A percentile compares a stretch with the other conserved stretches of the same genome.
Evolutionary conservation across 805 yeast species (phyloP).

Genomic region (Candida jianshihensis): DNA sequence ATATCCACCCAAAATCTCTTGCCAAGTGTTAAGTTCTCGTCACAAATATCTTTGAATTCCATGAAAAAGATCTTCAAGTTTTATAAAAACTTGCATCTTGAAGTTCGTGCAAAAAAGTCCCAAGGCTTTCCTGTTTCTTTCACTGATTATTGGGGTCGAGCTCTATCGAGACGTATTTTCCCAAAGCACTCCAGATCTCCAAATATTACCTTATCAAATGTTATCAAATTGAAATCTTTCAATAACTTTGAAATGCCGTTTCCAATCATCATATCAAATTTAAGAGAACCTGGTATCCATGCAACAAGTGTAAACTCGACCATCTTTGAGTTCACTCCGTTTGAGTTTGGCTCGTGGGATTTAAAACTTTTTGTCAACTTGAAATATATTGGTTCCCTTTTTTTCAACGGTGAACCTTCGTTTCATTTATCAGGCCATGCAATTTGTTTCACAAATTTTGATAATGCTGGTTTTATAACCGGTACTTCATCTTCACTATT

Average conservation of each 20-base stretch:
- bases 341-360: slow-evolving; percentile 68
- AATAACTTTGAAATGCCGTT: slow-evolving; percentile 36
- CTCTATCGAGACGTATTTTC: slow-evolving; percentile 42
- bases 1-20: slow-evolving; percentile 11
- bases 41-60: slow-evolving; percentile 20
- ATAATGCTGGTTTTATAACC: slow-evolving; percentile 51
- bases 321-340: slow-evolving; percentile 55
- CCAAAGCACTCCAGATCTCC: slow-evolving; percentile 29
- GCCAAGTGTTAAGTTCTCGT: slow-evolving; percentile 16
- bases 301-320: slow-evolving; percentile 32
- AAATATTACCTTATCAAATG: slow-evolving; percentile 33
- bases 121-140: slow-evolving; percentile 51
- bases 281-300: slow-evolving; percentile 29
- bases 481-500: slow-evolving; percentile 62
- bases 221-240: slow-evolving; percentile 31
- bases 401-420: slow-evolving; percentile 36
- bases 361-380: slow-evolving; percentile 41
- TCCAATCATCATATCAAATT: slow-evolving; percentile 39
- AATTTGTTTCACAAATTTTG: slow-evolving; percentile 46
- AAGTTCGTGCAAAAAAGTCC: slow-evolving; percentile 43
- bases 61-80: slow-evolving; percentile 34
- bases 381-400: slow-evolving; percentile 44
- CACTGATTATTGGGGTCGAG: slow-evolving; percentile 67
- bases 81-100: slow-evolving; percentile 46
- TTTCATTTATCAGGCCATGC: slow-evolving; percentile 21